Conservation (phyloP, 306 rosid genomes). For the Erythrophleum fordii region DNA sequence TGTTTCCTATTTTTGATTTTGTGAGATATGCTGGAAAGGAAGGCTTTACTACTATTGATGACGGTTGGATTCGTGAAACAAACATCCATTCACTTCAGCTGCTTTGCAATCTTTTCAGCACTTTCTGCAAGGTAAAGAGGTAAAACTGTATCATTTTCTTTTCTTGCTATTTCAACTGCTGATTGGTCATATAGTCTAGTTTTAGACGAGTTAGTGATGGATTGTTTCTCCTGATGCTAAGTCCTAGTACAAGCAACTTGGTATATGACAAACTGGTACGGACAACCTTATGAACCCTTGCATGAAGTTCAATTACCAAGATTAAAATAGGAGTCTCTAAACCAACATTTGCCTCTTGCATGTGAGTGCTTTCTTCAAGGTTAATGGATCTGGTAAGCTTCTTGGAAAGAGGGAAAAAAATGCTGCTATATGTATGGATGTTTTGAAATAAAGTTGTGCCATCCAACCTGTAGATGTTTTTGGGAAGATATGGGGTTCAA, state of each 20-base stretch:
- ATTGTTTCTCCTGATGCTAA: slow-evolving; percentile 10
- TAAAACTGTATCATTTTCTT: slow-evolving; percentile 11
- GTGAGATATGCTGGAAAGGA: slow-evolving; percentile 94
- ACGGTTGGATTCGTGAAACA: slow-evolving; percentile 86
- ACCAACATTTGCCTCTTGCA: slow-evolving; percentile 4
- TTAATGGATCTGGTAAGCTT: background rate
- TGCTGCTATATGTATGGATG: background rate
- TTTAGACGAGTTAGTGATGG: background rate
- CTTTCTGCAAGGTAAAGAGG: slow-evolving; percentile 82
- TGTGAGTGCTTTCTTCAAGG: slow-evolving; percentile 15
- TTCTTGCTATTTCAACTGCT: slow-evolving; percentile 18
- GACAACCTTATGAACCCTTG: background rate
- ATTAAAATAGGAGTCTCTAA: slow-evolving; percentile 20
- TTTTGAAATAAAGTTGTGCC: background rate
- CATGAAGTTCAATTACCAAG: background rate
- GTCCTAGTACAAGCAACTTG: background rate
- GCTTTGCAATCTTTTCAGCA: slow-evolving; percentile 96
- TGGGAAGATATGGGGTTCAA: too few species aligned
- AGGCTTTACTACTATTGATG: slow-evolving; percentile 63
- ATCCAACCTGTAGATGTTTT: too few species aligned
- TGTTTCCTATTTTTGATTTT: slow-evolving; percentile 96
- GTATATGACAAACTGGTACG: background rate
- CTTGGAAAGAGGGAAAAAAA: background rate
- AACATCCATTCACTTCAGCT: slow-evolving; percentile 95
- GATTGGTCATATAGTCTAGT: slow-evolving; percentile 1